Percentiles rank a stretch among this genome's conserved stretches.
Conservation (phyloP, 2,329 filamentous ascomycete species). For the Epichloe glyceriae region DNA sequence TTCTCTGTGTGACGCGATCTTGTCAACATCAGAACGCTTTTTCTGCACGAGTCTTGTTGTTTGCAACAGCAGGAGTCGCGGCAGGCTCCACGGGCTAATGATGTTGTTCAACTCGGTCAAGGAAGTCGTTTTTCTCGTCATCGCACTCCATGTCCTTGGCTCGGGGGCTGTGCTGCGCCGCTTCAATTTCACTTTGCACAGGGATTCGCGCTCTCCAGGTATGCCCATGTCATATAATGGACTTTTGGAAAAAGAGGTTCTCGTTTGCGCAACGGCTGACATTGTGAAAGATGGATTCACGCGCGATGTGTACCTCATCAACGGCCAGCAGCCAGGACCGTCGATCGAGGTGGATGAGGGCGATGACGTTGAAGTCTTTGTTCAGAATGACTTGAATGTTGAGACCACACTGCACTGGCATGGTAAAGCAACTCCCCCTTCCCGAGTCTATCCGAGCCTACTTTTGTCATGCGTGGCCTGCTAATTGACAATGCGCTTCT, state of each 20-base stretch:
- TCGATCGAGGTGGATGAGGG: conserved; percentile 6
- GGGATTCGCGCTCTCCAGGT: conserved; percentile 2
- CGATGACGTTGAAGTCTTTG: conserved; percentile 3
- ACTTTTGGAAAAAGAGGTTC: too few relatives aligned
- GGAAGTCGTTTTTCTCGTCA: neutral
- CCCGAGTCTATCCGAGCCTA: neutral
- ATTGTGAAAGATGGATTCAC: conserved; percentile 1
- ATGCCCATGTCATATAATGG: neutral
- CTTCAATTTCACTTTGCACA: conserved; percentile 4
- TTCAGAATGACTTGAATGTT: conserved; percentile 3
- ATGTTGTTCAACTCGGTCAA: neutral
- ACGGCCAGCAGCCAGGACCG: conserved; percentile 8
- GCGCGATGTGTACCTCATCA: conserved; percentile 7
- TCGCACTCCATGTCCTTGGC: neutral
- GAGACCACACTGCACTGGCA: neutral
- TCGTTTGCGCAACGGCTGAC: neutral
- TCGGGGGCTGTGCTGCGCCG: neutral
- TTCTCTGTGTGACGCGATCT: too few relatives aligned
- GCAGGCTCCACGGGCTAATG: neutral
- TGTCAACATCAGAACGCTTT: neutral
- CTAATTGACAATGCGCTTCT: neutral
- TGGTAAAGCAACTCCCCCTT: neutral
- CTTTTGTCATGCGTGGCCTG: neutral
- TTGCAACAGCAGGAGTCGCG: neutral
- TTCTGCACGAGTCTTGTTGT: neutral